Base-by-base conservation (phyloP, 2,329 filamentous ascomycete genomes). In the Aspergillus quadrilineatus region DNA sequence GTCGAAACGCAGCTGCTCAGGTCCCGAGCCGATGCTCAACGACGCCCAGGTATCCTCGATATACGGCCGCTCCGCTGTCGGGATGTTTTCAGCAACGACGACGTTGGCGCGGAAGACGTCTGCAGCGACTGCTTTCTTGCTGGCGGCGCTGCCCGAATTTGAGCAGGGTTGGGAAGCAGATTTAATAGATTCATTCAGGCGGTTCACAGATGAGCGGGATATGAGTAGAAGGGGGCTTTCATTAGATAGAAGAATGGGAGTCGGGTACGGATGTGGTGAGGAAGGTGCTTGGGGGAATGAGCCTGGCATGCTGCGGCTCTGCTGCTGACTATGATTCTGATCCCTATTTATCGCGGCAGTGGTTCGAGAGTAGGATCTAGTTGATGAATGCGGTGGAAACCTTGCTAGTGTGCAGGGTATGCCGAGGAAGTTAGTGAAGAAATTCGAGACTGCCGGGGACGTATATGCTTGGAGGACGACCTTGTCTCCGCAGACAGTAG, bases 161-260 rank as follows among this genome's bases (percentile, higher is more conserved):
- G 12, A n/a, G 36, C 3, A n/a, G 48, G 47, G 12, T 47, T 53
- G 36, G n/a, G 36, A 3, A 36, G 41, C 79, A 7, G 76, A 74
- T 61, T 81, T 81, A 64, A 97, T 94, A 10, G 85, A 79, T 58
- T 82, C 77, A 67, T 97, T 97, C 6, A 97, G 76, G 2, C 82
- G 82, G 46, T 90, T 86, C 47, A 97, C 82, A 63, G 92, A 97
- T 8, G 89, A 86, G 53, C 85, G 82, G 17, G 90, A 91, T 55
- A 97, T 87, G 46, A 90, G 84, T 0, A 99, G 82, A 44, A 99
- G 95, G 0, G 94, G 93, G 52, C 91, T 96, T 73, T 97, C 94
- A 70, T 99, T 99, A 26, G 92, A 89, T 3, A 99, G 78, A 0
- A 94, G 77, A 34, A 97, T 92, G 3, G 86, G 69, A 45, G 63